These are phyloP conservation scores for Populus nigra DNA, from an alignment of 345 rosid genomes.

Conservation along the genomic window DNA sequence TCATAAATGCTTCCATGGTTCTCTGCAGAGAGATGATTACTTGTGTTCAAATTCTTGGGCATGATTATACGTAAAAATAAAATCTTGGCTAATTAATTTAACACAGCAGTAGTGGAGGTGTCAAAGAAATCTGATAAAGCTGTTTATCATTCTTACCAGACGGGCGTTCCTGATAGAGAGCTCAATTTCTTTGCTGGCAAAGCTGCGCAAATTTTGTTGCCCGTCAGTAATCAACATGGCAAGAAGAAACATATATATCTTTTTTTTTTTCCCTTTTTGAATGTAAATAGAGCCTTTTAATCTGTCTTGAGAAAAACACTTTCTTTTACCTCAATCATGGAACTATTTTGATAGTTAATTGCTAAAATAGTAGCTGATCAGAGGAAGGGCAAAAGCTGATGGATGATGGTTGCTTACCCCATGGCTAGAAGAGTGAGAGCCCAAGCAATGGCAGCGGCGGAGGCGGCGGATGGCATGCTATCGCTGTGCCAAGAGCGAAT, in stretches of 20 bases:
- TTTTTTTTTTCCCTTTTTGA: background rate
- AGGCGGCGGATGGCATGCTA: constrained; percentile 72
- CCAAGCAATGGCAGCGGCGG: constrained; percentile 80
- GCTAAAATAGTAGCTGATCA: background rate
- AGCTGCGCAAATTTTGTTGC: constrained; percentile 40
- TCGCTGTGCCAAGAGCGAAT: constrained; percentile 54
- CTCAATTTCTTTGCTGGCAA: constrained; percentile 86
- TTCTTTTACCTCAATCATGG: background rate
- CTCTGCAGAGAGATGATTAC: constrained; percentile 49
- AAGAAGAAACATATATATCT: background rate
- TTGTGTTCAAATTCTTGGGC: background rate
- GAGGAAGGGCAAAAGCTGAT: background rate
- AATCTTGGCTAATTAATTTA: background rate
- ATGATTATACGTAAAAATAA: background rate
- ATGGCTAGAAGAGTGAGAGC: constrained; percentile 78
- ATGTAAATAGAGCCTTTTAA: background rate
- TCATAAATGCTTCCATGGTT: constrained; percentile 92
- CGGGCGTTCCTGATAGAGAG: constrained; percentile 66
- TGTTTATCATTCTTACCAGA: constrained; percentile 49
- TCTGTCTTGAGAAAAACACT: background rate
- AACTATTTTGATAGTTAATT: background rate
- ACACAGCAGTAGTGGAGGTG: background rate
- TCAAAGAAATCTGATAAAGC: too few species aligned
- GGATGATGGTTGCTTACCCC: constrained; percentile 48
- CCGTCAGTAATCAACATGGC: background rate